Percentiles rank a stretch among this genome's conserved stretches.
phyloP scores from a whole-genome alignment of 495 filamentous ascomycete species.

The Delitschia confertaspora region DNA sequence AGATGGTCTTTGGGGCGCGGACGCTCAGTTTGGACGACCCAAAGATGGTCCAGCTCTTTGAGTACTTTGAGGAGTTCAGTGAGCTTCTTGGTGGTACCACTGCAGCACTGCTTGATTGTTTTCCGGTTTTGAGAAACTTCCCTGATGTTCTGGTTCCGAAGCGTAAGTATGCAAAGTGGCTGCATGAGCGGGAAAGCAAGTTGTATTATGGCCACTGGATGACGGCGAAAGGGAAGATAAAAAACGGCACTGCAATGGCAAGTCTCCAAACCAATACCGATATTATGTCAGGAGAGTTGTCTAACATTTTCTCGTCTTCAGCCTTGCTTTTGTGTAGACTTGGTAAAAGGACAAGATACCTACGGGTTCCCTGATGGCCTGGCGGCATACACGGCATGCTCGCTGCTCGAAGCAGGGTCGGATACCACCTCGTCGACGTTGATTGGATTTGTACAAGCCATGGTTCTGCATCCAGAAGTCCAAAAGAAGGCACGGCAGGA shows the following conservation, averaged over 20 bases:
- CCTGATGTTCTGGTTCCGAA: constrained; percentile 40
- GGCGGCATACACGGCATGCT: constrained; percentile 33
- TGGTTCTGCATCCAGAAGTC: constrained; percentile 8
- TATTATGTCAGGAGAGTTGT: too few species aligned
- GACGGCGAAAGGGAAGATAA: constrained; percentile 32
- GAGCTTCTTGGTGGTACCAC: constrained; percentile 38
- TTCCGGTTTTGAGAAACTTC: constrained; percentile 36
- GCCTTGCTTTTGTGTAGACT: constrained; percentile 29
- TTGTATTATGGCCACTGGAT: constrained; percentile 39
- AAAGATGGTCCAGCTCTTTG: constrained; percentile 46
- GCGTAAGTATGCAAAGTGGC: constrained; percentile 26
- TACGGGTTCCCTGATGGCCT: constrained; percentile 37
- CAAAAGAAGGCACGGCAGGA: constrained; percentile 16
- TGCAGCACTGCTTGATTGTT: constrained; percentile 37
- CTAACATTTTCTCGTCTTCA: too few species aligned
- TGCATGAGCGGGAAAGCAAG: constrained; percentile 29
- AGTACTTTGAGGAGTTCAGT: constrained; percentile 45
- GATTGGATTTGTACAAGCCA: constrained; percentile 2
- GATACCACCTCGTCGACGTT: constrained; percentile 7
- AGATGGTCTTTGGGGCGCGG: constrained; percentile 46
- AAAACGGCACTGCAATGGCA: constrained; percentile 28
- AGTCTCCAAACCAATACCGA: too few species aligned
- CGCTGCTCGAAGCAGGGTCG: constrained; percentile 7
- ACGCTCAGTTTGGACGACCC: constrained; percentile 41
- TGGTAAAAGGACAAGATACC: constrained; percentile 16